These are phyloP conservation scores for Saccharomycopsis oosterbeekiorum DNA, from an alignment of 805 yeast genomes.

Conservation along the genomic window DNA sequence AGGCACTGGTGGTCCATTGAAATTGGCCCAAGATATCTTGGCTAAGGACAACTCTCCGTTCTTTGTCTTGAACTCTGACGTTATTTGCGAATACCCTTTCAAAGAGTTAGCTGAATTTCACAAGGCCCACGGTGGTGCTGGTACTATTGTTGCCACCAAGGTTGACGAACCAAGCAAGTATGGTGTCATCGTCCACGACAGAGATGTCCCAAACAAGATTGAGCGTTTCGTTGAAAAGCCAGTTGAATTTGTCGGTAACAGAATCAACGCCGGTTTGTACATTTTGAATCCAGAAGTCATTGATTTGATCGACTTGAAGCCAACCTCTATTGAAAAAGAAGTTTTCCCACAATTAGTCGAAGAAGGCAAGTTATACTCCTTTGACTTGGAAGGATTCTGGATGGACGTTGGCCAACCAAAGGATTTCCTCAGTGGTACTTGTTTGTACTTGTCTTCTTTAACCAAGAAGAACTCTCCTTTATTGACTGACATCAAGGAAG, in stretches of 20 bases:
- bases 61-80: constrained; percentile 96
- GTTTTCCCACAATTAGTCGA: constrained; percentile 96
- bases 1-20: constrained; percentile 99
- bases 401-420: constrained; percentile 99
- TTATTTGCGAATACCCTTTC: constrained; percentile 98
- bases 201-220: constrained; percentile 87
- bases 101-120: constrained; percentile 87
- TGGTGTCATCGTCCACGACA: constrained; percentile 98
- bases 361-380: constrained; percentile 80
- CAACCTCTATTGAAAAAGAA: constrained; percentile 99
- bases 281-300: constrained; percentile 95
- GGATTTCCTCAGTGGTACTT: constrained; percentile 95
- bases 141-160: constrained; percentile 98
- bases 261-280: constrained; percentile 98
- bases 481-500: constrained; percentile 51
- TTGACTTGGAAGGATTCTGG: constrained; percentile 99
- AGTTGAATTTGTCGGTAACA: constrained; percentile 97
- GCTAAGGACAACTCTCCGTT: constrained; percentile 94
- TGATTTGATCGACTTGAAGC: constrained; percentile 93
- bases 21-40: constrained; percentile 88
- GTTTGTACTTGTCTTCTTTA: constrained; percentile 79
- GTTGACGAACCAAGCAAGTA: constrained; percentile 99
- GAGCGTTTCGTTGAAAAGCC: constrained; percentile 99
- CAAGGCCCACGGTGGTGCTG: constrained; percentile 91
- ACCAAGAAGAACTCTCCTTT: constrained; percentile 67